Conservation (phyloP, 2,329 filamentous ascomycete genomes). For the Pyrenochaeta sp. region DNA sequence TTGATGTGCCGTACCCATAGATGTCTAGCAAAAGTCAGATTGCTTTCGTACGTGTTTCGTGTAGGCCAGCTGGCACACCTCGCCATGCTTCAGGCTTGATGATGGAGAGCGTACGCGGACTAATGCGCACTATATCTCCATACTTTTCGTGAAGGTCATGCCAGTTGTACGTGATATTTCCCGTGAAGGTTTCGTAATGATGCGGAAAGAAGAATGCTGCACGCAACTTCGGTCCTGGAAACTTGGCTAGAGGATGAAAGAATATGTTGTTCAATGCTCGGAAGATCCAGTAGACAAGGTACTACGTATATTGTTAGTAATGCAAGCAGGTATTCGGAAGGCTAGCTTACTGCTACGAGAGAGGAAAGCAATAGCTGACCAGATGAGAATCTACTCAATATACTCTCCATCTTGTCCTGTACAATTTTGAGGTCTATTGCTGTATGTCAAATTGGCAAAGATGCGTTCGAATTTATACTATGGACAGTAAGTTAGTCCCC, state of each 20-base stretch:
- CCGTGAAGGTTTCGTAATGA: constrained; percentile 6
- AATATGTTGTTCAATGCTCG: constrained; percentile 43
- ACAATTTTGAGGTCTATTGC: background rate
- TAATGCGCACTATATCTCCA: constrained; percentile 19
- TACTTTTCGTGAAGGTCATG: constrained; percentile 17
- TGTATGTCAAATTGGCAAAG: background rate
- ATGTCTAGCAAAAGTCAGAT: constrained; percentile 11
- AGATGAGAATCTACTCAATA: background rate
- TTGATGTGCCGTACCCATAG: constrained; percentile 15
- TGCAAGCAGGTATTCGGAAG: background rate
- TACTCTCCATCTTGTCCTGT: background rate
- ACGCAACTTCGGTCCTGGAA: constrained; percentile 49
- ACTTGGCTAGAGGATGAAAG: constrained; percentile 51
- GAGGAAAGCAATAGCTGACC: background rate
- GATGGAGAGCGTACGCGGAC: constrained; percentile 10
- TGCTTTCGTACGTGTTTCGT: background rate
- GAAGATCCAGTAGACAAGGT: constrained; percentile 9
- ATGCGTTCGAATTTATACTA: background rate
- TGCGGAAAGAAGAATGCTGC: constrained; percentile 28
- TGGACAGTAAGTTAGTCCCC: no score
- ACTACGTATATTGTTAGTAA: constrained; percentile 7
- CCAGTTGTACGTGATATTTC: constrained; percentile 2
- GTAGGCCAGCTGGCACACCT: background rate
- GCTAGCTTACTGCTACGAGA: background rate
- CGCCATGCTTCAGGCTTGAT: constrained; percentile 24